Percentiles rank a stretch among this genome's conserved stretches.
phyloP scores from a whole-genome alignment of 805 yeast species.

The Clavispora carvajalis region DNA sequence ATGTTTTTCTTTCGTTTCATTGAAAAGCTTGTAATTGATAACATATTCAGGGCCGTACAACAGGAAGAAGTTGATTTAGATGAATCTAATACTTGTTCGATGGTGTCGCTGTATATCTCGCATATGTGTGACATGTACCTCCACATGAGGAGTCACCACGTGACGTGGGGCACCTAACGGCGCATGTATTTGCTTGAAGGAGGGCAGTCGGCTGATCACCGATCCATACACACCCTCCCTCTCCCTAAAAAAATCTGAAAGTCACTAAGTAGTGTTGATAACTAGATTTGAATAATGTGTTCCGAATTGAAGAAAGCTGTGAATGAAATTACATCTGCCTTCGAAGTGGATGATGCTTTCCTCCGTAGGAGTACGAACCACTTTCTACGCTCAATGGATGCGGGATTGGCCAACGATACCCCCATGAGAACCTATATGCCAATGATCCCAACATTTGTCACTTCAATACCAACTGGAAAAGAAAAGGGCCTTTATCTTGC shows the following conservation, averaged over 20 bases:
- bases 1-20: too few species aligned
- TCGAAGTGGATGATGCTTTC: conserved; percentile 37
- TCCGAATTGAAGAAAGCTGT: conserved; percentile 19
- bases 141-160: neutral
- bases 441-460: conserved; percentile 92
- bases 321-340: conserved; percentile 35
- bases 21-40: too few species aligned
- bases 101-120: too few species aligned
- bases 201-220: neutral
- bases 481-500: conserved; percentile 83
- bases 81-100: too few species aligned
- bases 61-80: too few species aligned
- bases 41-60: too few species aligned
- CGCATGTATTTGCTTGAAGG: neutral
- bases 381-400: conserved; percentile 57
- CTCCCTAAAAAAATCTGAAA: too few species aligned
- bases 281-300: conserved; percentile 13
- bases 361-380: conserved; percentile 45
- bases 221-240: neutral
- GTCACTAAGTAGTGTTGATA: too few species aligned
- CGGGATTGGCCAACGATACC: conserved; percentile 45
- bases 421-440: conserved; percentile 48
- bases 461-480: conserved; percentile 76
- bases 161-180: neutral
- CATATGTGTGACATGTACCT: neutral